phyloP scores from a whole-genome alignment of 768 basidiomycete genomes.

The Hemileccinum impolitum region DNA sequence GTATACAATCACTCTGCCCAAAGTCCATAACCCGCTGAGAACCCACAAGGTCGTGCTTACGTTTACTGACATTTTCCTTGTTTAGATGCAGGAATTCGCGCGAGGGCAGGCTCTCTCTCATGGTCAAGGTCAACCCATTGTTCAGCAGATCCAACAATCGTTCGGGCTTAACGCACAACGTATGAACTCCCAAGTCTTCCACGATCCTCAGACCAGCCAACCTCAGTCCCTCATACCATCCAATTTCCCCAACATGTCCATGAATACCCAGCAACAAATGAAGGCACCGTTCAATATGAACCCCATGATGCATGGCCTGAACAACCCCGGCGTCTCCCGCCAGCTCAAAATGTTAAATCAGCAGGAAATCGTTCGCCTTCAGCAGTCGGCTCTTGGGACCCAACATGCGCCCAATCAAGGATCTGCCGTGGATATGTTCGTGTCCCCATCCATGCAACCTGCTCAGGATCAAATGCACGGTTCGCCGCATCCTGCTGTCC shows the following conservation, averaged over 20 bases:
- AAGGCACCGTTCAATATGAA: conserved; percentile 30
- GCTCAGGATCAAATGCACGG: conserved; percentile 45
- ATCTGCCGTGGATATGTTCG: conserved; percentile 44
- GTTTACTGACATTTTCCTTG: conserved; percentile 23
- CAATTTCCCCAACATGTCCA: conserved; percentile 39
- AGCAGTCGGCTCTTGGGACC: conserved; percentile 27
- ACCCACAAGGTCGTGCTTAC: conserved; percentile 12
- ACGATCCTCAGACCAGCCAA: conserved; percentile 33
- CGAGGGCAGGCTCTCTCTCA: conserved; percentile 41
- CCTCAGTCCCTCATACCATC: conserved; percentile 32
- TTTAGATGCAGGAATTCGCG: conserved; percentile 45
- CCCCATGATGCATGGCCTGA: conserved; percentile 38
- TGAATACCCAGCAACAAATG: conserved; percentile 35
- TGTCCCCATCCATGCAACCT: conserved; percentile 40
- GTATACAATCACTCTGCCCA: conserved; percentile 11
- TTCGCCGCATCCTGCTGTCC: conserved; percentile 40
- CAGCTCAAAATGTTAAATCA: conserved; percentile 46
- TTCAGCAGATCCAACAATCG: conserved; percentile 44
- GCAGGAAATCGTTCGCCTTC: conserved; percentile 36
- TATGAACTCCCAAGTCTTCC: conserved; percentile 36
- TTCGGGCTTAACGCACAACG: conserved; percentile 37
- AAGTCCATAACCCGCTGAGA: conserved; percentile 6
- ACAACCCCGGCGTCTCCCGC: conserved; percentile 26
- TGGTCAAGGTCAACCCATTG: conserved; percentile 35
- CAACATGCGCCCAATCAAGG: conserved; percentile 39